These are phyloP conservation scores for Daldinia sp. DNA, from an alignment of 2,329 filamentous ascomycete species.

Conservation along the genomic window DNA sequence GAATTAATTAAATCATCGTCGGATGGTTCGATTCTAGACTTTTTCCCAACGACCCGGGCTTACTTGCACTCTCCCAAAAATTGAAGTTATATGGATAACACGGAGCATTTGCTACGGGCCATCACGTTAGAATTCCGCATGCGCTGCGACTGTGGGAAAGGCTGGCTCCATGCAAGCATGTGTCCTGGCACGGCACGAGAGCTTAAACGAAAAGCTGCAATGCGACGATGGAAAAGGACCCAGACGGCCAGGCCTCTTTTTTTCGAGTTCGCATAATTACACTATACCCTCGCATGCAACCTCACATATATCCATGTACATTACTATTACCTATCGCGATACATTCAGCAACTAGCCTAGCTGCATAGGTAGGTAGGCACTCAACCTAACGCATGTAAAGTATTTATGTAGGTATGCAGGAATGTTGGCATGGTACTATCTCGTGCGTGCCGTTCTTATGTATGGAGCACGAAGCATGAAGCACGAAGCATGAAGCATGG, in stretches of 20 bases:
- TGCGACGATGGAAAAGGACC: conserved; percentile 28
- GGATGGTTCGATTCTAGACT: conserved; percentile 25
- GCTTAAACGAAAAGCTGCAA: conserved; percentile 28
- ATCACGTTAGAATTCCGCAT: conserved; percentile 15
- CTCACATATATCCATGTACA: neutral
- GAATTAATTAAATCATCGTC: conserved; percentile 7
- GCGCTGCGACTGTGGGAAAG: conserved; percentile 11
- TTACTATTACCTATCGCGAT: conserved; percentile 7
- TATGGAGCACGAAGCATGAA: no score
- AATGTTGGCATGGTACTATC: conserved; percentile 13
- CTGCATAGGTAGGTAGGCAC: neutral
- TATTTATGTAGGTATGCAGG: conserved; percentile 5
- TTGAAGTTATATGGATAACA: conserved; percentile 1
- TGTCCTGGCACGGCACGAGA: conserved; percentile 31
- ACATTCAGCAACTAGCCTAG: neutral
- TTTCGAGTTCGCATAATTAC: conserved; percentile 6
- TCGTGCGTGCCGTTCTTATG: conserved; percentile 33
- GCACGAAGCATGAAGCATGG: no score
- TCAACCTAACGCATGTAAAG: neutral
- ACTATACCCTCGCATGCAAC: neutral
- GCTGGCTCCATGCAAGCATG: conserved; percentile 20
- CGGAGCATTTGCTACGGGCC: conserved; percentile 30
- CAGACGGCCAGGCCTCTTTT: conserved; percentile 21
- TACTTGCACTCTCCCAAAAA: neutral
- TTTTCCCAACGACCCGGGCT: neutral